These are phyloP conservation scores for Fusarium longipes DNA, from an alignment of 2,329 filamentous ascomycete genomes.

Conservation along the genomic window DNA sequence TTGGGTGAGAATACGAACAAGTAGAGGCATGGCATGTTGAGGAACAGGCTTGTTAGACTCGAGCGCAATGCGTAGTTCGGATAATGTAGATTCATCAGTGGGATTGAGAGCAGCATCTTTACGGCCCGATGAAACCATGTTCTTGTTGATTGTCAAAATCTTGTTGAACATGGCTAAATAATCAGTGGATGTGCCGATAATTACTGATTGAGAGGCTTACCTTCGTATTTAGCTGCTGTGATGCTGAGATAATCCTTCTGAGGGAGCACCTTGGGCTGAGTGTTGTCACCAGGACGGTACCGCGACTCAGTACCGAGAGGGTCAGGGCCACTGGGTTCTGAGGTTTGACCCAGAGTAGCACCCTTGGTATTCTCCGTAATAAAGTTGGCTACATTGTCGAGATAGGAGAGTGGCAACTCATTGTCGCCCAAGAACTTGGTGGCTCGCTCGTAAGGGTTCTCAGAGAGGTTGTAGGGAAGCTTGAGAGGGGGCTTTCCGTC, in stretches of 20 bases:
- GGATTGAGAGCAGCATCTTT: conserved; percentile 82
- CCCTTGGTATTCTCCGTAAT: conserved; percentile 91
- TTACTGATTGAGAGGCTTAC: conserved; percentile 48
- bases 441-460: conserved; percentile 92
- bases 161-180: conserved; percentile 77
- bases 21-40: conserved; percentile 67
- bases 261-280: conserved; percentile 73
- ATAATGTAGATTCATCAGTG: conserved; percentile 72
- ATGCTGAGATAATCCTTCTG: conserved; percentile 85
- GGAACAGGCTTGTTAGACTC: conserved; percentile 65
- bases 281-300: conserved; percentile 74
- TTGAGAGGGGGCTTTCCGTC: conserved; percentile 93
- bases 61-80: conserved; percentile 70
- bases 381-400: conserved; percentile 93
- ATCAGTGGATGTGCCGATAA: background rate
- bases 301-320: conserved; percentile 82
- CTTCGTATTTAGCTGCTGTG: conserved; percentile 75
- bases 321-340: conserved; percentile 67
- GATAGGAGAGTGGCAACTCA: conserved; percentile 85
- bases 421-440: conserved; percentile 92
- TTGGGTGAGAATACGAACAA: conserved; percentile 76
- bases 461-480: conserved; percentile 90
- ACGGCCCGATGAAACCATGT: conserved; percentile 75
- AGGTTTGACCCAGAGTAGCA: conserved; percentile 77
- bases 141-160: conserved; percentile 78